Base-by-base conservation (phyloP, 176 grass and related monocot genomes). In the Avena sativa region DNA sequence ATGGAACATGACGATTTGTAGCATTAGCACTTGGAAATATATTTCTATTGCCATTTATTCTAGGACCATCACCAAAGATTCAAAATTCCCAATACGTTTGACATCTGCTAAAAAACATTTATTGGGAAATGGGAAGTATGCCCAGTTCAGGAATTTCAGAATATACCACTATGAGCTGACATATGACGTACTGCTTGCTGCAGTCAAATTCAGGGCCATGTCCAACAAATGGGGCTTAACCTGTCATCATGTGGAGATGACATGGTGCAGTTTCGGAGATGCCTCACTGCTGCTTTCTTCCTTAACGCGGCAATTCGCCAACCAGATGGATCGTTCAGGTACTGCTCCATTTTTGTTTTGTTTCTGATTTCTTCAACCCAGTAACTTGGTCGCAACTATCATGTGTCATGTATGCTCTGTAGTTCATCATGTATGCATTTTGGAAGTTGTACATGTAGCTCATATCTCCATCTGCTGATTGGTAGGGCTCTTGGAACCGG, bases 151-250 rank as follows among this genome's bases (percentile, higher is more conserved):
- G 25, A 84, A 72, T 84, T 83, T 16, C 19, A 62, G 10, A 61
- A 20, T 70, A 79, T 81, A 38, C 38, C 38, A 62, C 5, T 11
- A 47, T 15, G 21, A 56, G 20, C 50, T 92, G 51, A 83, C 78
- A 58, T 80, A 40, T 26, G 16, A 9, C 43, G 86, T 74, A 59
- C 30, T 74, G 71, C 79, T 74, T 84, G 9, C 53, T 84, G 50
- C 67, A 95, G 96, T 76, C 96, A 95, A 95, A 95, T 98, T 79
- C 79, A 95, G 83, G 93, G 93, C 49, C 93, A 93, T 84, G 88
- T 81, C 40, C 81, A 92, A 80, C 89, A 93, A 79, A 98, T 98
- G 96, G 96, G 93, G 12, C 78, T 92, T 14, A 86, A 74, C 72
- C 25, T 88, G 21, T 94, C 90, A 23, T 95, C 96, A 17, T 98